These are phyloP conservation scores for Suillus occidentalis DNA, from an alignment of 768 basidiomycete species.

Conservation along the genomic window DNA sequence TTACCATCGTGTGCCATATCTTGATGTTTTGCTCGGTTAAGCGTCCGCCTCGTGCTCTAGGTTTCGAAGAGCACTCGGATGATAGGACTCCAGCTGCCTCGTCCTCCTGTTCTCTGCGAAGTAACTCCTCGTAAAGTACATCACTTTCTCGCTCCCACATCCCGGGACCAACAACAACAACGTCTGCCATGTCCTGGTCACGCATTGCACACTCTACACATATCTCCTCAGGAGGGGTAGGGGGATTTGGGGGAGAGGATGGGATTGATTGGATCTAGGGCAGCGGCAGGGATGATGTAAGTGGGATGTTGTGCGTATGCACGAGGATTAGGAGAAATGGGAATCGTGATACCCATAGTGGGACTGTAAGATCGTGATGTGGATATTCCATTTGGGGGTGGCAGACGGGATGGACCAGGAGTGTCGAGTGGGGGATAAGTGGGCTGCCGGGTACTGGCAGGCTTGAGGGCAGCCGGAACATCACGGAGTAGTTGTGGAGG, in stretches of 20 bases:
- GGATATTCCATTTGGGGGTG: conserved; percentile 58
- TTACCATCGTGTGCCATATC: conserved; percentile 75
- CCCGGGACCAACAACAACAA: conserved; percentile 81
- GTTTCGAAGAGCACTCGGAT: conserved; percentile 56
- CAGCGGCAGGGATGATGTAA: conserved; percentile 59
- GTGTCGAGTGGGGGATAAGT: conserved; percentile 40
- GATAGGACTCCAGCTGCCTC: conserved; percentile 48
- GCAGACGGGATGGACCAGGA: conserved; percentile 31
- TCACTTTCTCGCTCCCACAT: conserved; percentile 94
- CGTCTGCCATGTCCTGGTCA: conserved; percentile 97
- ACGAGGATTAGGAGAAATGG: conserved; percentile 66
- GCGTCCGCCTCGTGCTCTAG: conserved; percentile 63
- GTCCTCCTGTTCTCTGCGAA: conserved; percentile 70
- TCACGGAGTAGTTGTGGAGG: conserved; percentile 22
- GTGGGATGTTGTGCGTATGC: conserved; percentile 76
- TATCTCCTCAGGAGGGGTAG: conserved; percentile 68
- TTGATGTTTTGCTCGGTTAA: conserved; percentile 78
- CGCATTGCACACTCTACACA: conserved; percentile 99
- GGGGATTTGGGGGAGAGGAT: conserved; percentile 59
- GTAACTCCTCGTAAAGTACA: conserved; percentile 72
- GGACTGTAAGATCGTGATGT: conserved; percentile 54
- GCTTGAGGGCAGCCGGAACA: conserved; percentile 35
- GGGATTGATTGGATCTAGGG: conserved; percentile 59
- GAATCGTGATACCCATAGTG: conserved; percentile 45
- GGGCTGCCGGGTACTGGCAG: conserved; percentile 47